Base-by-base conservation (phyloP, 306 rosid species). In the Glycine soja region DNA sequence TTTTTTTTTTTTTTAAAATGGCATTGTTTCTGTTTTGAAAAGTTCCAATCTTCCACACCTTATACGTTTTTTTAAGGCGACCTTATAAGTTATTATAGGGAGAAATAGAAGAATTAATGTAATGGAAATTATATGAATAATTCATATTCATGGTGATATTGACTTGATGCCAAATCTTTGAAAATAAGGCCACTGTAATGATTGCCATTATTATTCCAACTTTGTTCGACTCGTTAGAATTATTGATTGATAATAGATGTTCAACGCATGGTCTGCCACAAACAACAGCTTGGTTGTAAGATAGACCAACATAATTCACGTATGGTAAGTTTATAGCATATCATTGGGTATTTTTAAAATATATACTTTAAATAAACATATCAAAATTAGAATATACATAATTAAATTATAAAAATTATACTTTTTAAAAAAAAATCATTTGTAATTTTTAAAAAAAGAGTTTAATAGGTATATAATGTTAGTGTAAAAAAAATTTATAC, bases 111-210 rank as follows among this genome's bases (percentile, higher is more conserved):
- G 18, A 42, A n/a, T n/a, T n/a, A n/a, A 42, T 6, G 45, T 12
- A 2, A 34, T 32, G 18, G 14, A 5, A 61, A 61, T 24, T 24
- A 30, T 10, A 11, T 10, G 16, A 63, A 34, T 63, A 18, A 6
- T 70, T 82, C 3, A 61, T 62, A 6, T 70, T 82, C 6, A 61
- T 62, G 58, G 36, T 45, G 76, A 54, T 45, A 38, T 78, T 53
- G 75, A 83, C 86, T 32, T 16, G 38, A 34, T 63, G 80, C 65
- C 79, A 72, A 54, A 64, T 72, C 79, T 72, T 82, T 83, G 83
- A 83, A 76, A 61, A 78, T 9, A 43, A 46, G 45, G 80, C 48
- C 36, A 54, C 15, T 40, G 36, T 64, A 70, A 83, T 83, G 53
- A 83, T 83, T 45, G 13, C 38, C 10, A 54, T 54, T 66, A 57